phyloP scores from a whole-genome alignment of 148 eudicot species.

The Spergularia bocconei region DNA sequence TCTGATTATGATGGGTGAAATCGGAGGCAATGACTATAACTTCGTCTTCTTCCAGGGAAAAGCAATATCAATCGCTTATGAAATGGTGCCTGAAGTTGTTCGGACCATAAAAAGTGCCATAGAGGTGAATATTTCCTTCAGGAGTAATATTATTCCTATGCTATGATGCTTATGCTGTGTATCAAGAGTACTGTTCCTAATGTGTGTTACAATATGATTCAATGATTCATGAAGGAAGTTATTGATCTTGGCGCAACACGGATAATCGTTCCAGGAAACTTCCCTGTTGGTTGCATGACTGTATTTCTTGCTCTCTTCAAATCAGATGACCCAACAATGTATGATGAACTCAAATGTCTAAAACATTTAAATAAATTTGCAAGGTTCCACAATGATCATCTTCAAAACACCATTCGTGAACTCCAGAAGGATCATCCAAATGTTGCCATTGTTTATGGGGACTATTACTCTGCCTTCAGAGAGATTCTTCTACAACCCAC shows the following conservation, averaged over 20 bases:
- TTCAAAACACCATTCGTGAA: slow-evolving; percentile 11
- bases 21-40: slow-evolving; percentile 48
- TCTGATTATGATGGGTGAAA: slow-evolving; percentile 32
- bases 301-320: slow-evolving; percentile 7
- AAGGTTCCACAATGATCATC: slow-evolving; percentile 12
- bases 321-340: slow-evolving; percentile 16
- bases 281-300: slow-evolving; percentile 25
- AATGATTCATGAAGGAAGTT: slow-evolving; percentile 8
- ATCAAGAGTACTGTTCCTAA: too few species aligned
- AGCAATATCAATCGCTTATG: slow-evolving; percentile 4
- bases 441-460: slow-evolving; percentile 19
- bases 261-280: slow-evolving; percentile 24
- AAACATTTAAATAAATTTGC: slow-evolving; percentile 13
- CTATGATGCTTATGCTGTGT: too few species aligned
- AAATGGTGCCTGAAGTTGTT: slow-evolving; percentile 27
- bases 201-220: too few species aligned
- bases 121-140: slow-evolving; percentile 12
- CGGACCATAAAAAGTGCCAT: slow-evolving; percentile 18
- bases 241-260: slow-evolving; percentile 21
- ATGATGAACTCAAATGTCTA: slow-evolving; percentile 26
- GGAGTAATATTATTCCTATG: too few species aligned
- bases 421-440: slow-evolving; percentile 16
- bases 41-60: slow-evolving; percentile 23
- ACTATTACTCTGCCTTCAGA: slow-evolving; percentile 21
- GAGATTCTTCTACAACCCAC: slow-evolving; percentile 18